Base-by-base conservation (phyloP, 1,139 yeast species). In the Pichia sp. region DNA sequence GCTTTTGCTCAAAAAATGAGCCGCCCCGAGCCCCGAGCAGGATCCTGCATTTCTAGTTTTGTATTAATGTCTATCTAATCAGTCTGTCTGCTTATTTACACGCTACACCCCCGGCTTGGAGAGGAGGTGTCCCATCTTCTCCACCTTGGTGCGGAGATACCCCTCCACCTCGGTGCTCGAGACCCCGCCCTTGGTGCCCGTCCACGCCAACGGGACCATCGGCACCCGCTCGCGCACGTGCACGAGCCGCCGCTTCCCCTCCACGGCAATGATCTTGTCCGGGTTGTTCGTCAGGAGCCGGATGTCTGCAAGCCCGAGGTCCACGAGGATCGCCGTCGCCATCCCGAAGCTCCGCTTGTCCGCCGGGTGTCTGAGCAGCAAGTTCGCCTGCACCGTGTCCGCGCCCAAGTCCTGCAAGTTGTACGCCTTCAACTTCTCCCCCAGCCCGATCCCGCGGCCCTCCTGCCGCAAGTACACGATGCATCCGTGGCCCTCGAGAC, bases 391-490 rank as follows among this genome's bases (percentile, higher is more conserved):
- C 10, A 95, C 98, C 0, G 99, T 95, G 71, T 95, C 99, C 6
- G 98, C 98, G 9, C 99, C 99, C 57, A 95, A 77, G 71, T 95
- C 99, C 73, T 95, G 99, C 62, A 95, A 75, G 67, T 95, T 95
- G 72, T 95, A 95, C 1, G 99, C 99, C 73, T 95, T 95, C 63
- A 95, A 78, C 72, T 95, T 95, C 68, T 95, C 99, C 27, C 97
- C 96, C 20, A 95, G 77, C 4, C 99, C 99, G 61, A 95, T 95
- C 27, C 99, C 99, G 58, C 99, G 83, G 54, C 99, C 99, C 71
- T 95, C 99, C 71, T 95, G 99, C 66, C 99, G 83, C 60, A 95
- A 75, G 69, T 95, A 95, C 1, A 95, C 98, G 56, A 95, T 91
- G 63, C 96, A 93, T 30, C 99, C 99, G 63, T 84, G 87, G 16